phyloP scores from a whole-genome alignment of 1,284 basidiomycete genomes.

The Sphagnurus paluster region DNA sequence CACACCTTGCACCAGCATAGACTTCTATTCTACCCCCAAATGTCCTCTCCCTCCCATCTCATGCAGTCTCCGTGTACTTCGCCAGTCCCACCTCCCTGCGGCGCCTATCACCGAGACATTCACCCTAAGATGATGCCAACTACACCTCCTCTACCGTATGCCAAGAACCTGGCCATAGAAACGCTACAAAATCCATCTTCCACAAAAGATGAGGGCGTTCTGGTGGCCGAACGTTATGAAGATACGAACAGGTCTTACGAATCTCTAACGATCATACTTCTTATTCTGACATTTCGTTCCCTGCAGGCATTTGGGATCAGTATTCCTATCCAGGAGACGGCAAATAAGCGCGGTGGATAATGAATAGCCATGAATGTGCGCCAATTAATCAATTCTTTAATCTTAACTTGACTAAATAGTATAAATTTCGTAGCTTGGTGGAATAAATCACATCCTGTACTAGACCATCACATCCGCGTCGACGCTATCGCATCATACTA shows the following conservation, averaged over 20 bases:
- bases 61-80: slow-evolving; percentile 8
- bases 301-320: slow-evolving; percentile 49
- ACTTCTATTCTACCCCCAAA: slow-evolving; percentile 38
- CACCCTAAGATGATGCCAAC: slow-evolving; percentile 5
- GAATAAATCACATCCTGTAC: neutral
- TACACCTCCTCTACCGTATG: slow-evolving; percentile 1
- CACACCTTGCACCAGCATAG: slow-evolving; percentile 67
- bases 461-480: neutral
- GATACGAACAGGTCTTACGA: slow-evolving; percentile 58
- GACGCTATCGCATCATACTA: neutral
- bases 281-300: slow-evolving; percentile 4
- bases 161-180: slow-evolving; percentile 8
- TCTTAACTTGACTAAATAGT: too few relatives aligned
- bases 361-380: slow-evolving; percentile 1
- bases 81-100: slow-evolving; percentile 5
- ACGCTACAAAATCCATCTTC: neutral
- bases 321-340: slow-evolving; percentile 63
- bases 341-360: slow-evolving; percentile 33
- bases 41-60: slow-evolving; percentile 20
- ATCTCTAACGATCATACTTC: neutral
- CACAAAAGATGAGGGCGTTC: slow-evolving; percentile 23
- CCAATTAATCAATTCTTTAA: too few relatives aligned
- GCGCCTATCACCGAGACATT: neutral
- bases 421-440: neutral
- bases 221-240: slow-evolving; percentile 61